phyloP scores from a whole-genome alignment of 768 basidiomycete species.

The Lactarius deliciosus region DNA sequence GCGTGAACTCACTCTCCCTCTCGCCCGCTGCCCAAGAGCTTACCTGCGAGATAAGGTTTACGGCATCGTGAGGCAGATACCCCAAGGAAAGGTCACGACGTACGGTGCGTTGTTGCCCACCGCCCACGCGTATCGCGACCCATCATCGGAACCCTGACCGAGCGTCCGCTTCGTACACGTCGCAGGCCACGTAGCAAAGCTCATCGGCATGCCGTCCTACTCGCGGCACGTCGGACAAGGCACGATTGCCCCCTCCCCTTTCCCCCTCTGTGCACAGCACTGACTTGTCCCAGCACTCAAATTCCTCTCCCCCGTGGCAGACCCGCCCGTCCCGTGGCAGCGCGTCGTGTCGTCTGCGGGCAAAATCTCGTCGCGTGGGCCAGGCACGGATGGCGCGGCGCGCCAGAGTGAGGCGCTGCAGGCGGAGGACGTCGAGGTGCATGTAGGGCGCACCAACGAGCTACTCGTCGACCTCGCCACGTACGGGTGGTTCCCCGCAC shows the following conservation, averaged over 20 bases:
- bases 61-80: slow-evolving; percentile 67
- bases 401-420: slow-evolving; percentile 74
- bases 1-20: slow-evolving; percentile 28
- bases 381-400: slow-evolving; percentile 76
- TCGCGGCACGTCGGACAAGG: slow-evolving; percentile 85
- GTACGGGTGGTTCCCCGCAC: slow-evolving; percentile 69
- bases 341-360: slow-evolving; percentile 73
- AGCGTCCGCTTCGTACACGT: not conserved
- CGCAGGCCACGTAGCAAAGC: slow-evolving; percentile 74
- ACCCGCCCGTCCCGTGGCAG: slow-evolving; percentile 78
- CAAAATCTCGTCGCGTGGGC: slow-evolving; percentile 77
- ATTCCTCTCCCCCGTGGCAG: slow-evolving; percentile 56
- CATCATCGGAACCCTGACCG: not conserved
- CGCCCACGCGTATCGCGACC: not conserved
- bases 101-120: slow-evolving; percentile 52
- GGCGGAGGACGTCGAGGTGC: slow-evolving; percentile 81
- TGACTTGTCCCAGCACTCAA: slow-evolving; percentile 62
- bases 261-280: not conserved
- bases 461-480: slow-evolving; percentile 53
- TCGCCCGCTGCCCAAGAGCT: not conserved
- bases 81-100: slow-evolving; percentile 64
- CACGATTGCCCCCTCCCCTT: slow-evolving; percentile 30
- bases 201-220: slow-evolving; percentile 77
- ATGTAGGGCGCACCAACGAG: slow-evolving; percentile 52
- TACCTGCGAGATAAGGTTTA: slow-evolving; percentile 54